Conservation (phyloP, 1,284 basidiomycete species). For the Ceratobasidium sp. region DNA sequence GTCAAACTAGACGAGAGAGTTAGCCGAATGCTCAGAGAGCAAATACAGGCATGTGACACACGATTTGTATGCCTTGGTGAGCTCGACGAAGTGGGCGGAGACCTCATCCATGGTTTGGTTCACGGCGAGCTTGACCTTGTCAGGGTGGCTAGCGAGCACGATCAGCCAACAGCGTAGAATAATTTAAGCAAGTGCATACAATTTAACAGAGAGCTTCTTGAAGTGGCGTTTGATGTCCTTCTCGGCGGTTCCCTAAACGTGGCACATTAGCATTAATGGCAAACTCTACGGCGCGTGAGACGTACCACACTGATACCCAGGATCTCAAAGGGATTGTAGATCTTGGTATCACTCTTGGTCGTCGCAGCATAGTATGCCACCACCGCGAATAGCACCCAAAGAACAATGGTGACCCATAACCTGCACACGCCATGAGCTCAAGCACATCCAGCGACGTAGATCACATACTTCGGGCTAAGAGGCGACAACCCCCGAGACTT, state of each 20-base stretch:
- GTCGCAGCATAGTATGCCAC: constrained; percentile 75
- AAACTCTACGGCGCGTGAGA: constrained; percentile 9
- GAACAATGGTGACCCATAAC: constrained; percentile 68
- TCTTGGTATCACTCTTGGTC: constrained; percentile 69
- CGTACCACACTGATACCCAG: constrained; percentile 80
- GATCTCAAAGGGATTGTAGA: constrained; percentile 97
- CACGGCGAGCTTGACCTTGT: constrained; percentile 87
- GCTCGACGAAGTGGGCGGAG: constrained; percentile 87
- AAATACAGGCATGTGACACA: constrained; percentile 55
- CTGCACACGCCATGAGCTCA: constrained; percentile 54
- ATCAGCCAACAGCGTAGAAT: constrained; percentile 32
- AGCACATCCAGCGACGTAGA: constrained; percentile 39
- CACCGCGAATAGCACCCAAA: constrained; percentile 81
- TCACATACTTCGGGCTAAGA: constrained; percentile 61
- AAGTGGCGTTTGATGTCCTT: constrained; percentile 97
- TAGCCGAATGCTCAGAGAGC: background rate
- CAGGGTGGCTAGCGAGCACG: constrained; percentile 79
- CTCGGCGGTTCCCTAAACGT: constrained; percentile 69
- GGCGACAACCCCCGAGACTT: constrained; percentile 61
- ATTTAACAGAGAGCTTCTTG: constrained; percentile 91
- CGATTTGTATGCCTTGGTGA: constrained; percentile 99
- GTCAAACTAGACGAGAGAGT: constrained; percentile 70
- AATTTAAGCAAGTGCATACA: constrained; percentile 64
- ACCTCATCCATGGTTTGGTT: constrained; percentile 93
- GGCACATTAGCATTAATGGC: background rate